Conservation (phyloP, 208 protist genomes). For the Wallacemonas rigidus region DNA sequence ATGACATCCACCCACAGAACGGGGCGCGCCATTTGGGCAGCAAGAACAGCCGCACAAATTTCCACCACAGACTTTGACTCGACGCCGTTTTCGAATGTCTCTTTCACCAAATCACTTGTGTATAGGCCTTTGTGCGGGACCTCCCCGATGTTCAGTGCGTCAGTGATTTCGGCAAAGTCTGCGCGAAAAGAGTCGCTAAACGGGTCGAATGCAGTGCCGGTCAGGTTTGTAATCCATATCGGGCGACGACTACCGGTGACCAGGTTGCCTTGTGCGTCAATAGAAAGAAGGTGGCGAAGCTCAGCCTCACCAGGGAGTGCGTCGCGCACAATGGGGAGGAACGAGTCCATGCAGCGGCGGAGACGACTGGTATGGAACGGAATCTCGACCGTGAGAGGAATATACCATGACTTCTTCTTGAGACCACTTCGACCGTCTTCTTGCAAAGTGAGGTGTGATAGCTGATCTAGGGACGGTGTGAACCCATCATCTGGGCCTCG, state of each 20-base stretch:
- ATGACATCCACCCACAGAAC: constrained; percentile 87
- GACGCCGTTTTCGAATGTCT: constrained; percentile 48
- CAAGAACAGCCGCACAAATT: constrained; percentile 72
- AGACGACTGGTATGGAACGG: constrained; percentile 86
- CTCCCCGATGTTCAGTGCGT: constrained; percentile 81
- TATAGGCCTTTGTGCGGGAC: constrained; percentile 73
- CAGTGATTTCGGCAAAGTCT: constrained; percentile 42
- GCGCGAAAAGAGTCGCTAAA: constrained; percentile 58
- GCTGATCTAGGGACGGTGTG: constrained; percentile 71
- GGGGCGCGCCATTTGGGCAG: constrained; percentile 75
- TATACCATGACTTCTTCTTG: constrained; percentile 90
- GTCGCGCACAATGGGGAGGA: constrained; percentile 67
- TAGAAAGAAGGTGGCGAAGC: constrained; percentile 56
- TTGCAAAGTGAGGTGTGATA: constrained; percentile 79
- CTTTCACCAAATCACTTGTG: constrained; percentile 38
- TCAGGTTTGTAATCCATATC: constrained; percentile 85
- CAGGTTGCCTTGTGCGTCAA: constrained; percentile 18
- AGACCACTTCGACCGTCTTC: constrained; percentile 86
- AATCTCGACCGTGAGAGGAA: constrained; percentile 75
- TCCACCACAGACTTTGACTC: constrained; percentile 52
- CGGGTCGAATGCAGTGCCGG: constrained; percentile 64
- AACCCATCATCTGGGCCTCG: constrained; percentile 83
- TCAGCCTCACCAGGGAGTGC: constrained; percentile 67
- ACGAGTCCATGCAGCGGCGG: constrained; percentile 60
- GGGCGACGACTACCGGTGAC: not conserved